Evolutionary conservation across 805 yeast species (phyloP).

Genomic region (Metschnikowia bowlesiae): DNA sequence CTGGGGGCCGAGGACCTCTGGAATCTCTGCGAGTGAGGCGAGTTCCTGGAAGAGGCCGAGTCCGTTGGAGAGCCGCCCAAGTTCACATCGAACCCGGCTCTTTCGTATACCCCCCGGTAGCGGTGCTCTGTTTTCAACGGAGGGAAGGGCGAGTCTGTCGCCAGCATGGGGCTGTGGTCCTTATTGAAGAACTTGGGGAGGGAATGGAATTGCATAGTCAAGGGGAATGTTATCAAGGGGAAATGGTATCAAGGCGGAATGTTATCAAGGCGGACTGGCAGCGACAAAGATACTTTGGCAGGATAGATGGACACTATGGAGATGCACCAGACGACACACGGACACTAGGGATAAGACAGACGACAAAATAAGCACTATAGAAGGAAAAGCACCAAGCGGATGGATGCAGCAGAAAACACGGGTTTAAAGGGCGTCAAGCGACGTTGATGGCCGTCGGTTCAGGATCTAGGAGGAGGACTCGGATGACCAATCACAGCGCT

Average conservation of each 20-base stretch:
- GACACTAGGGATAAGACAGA: no score
- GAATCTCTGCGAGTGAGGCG: neutral
- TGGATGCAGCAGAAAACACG: no score
- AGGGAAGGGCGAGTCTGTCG: conserved; percentile 58
- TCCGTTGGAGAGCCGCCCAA: conserved; percentile 2
- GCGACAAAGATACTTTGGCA: no score
- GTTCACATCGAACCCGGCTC: conserved; percentile 71
- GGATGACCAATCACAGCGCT: neutral
- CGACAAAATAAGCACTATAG: no score
- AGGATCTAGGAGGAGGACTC: neutral
- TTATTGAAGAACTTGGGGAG: conserved; percentile 20
- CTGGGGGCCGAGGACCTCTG: neutral
- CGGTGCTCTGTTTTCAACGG: conserved; percentile 59
- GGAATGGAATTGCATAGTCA: conserved; percentile 15
- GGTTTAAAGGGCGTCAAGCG: no score
- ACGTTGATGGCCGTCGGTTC: neutral
- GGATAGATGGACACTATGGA: no score
- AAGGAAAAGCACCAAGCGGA: no score
- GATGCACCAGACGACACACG: no score
- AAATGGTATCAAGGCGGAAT: neutral
- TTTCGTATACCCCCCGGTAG: conserved; percentile 67
- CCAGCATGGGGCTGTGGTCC: conserved; percentile 18
- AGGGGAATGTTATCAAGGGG: neutral
- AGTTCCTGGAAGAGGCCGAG: neutral
- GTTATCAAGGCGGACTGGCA: no score